Conservation (phyloP, 768 basidiomycete genomes). For the Agaricus subrufescens region DNA sequence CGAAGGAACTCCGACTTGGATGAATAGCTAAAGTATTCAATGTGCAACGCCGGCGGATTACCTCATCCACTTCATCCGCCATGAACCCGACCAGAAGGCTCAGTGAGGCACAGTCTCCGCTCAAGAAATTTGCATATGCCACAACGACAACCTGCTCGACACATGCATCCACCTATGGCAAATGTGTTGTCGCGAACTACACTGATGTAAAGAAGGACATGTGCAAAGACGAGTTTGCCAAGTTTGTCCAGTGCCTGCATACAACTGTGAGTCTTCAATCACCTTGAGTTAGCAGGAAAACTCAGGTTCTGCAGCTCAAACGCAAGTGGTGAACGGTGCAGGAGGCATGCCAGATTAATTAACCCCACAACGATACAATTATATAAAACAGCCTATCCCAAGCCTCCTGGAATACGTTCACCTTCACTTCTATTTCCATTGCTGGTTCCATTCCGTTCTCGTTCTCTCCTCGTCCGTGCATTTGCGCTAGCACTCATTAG, state of each 20-base stretch:
- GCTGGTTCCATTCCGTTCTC: constrained; percentile 6
- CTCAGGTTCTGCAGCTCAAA: constrained; percentile 24
- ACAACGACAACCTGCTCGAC: constrained; percentile 67
- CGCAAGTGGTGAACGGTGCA: constrained; percentile 24
- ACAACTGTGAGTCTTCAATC: constrained; percentile 53
- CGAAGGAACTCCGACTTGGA: too few relatives aligned
- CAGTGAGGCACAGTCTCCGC: constrained; percentile 20
- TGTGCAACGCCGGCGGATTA: background rate
- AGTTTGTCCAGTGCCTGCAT: constrained; percentile 80
- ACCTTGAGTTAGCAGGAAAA: background rate
- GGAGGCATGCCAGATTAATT: background rate
- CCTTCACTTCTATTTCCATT: constrained; percentile 8
- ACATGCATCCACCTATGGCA: constrained; percentile 79
- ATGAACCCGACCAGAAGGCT: constrained; percentile 23
- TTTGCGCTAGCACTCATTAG: constrained; percentile 41
- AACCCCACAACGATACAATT: constrained; percentile 4
- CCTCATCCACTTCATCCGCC: constrained; percentile 5
- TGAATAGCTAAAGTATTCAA: too few relatives aligned
- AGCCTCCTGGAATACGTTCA: constrained; percentile 30
- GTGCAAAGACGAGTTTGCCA: constrained; percentile 80
- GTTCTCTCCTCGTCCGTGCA: constrained; percentile 16
- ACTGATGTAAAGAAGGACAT: constrained; percentile 79
- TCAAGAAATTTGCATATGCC: constrained; percentile 59
- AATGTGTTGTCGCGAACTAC: constrained; percentile 81
- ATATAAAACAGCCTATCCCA: constrained; percentile 5